Evolutionary conservation across 1,139 yeast species (phyloP).

Genomic region (Scheffersomyces segobiensis): DNA sequence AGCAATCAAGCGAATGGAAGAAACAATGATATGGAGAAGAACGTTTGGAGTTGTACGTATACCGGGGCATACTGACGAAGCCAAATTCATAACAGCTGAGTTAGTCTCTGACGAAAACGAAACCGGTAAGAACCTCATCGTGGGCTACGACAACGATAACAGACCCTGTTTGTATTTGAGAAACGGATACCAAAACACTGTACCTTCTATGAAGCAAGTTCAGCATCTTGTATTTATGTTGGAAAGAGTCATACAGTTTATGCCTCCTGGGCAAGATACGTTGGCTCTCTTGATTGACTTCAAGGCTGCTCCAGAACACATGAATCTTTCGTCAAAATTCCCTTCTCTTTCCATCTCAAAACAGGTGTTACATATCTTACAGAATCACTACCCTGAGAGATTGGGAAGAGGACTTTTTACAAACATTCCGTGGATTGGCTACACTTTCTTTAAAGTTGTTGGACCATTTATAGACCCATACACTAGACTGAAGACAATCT

Average conservation of each 20-base stretch:
- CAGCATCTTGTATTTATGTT: conserved; percentile 90
- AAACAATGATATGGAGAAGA: conserved; percentile 86
- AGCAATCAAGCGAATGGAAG: conserved; percentile 71
- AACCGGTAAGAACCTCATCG: conserved; percentile 84
- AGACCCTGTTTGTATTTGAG: conserved; percentile 88
- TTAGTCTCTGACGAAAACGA: conserved; percentile 68
- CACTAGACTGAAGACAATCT: conserved; percentile 50
- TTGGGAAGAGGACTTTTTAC: conserved; percentile 49
- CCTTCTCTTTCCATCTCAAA: conserved; percentile 50
- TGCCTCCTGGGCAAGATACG: conserved; percentile 96
- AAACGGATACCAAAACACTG: conserved; percentile 93
- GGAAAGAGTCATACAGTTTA: conserved; percentile 84
- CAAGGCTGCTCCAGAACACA: conserved; percentile 54
- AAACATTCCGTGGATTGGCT: conserved; percentile 50
- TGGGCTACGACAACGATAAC: conserved; percentile 86
- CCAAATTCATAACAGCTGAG: conserved; percentile 58
- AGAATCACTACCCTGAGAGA: conserved; percentile 74
- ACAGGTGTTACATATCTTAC: conserved; percentile 82
- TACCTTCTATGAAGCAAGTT: conserved; percentile 82
- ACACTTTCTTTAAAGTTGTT: conserved; percentile 47
- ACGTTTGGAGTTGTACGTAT: conserved; percentile 79
- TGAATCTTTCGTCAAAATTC: conserved; percentile 42
- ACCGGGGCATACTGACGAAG: conserved; percentile 37
- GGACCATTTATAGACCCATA: conserved; percentile 53
- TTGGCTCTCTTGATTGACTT: conserved; percentile 88